These are phyloP conservation scores for Diversispora eburnea DNA, from an alignment of 192 early-diverging fungal genomes.

Conservation along the genomic window DNA sequence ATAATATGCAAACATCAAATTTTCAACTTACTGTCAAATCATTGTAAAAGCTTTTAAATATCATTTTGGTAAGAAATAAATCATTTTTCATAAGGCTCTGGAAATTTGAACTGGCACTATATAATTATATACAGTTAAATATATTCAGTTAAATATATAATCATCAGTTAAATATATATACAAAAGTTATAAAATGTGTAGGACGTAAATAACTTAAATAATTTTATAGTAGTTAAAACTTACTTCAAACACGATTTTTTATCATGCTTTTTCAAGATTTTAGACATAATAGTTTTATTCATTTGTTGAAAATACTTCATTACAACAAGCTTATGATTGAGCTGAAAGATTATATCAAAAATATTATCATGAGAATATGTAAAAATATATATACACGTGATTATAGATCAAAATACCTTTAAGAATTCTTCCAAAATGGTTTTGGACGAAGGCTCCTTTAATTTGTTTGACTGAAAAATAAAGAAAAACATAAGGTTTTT, in stretches of 20 bases:
- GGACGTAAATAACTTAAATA: background rate
- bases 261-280: constrained; percentile 90
- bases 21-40: too few relatives aligned
- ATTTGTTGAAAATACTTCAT: constrained; percentile 71
- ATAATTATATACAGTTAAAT: too few relatives aligned
- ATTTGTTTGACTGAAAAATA: background rate
- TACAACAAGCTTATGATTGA: constrained; percentile 67
- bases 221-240: background rate
- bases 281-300: constrained; percentile 74
- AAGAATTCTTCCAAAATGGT: background rate
- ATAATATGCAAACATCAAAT: too few relatives aligned
- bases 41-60: too few relatives aligned
- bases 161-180: constrained; percentile 54
- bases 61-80: too few relatives aligned
- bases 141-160: too few relatives aligned
- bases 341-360: constrained; percentile 43
- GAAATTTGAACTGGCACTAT: too few relatives aligned
- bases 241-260: constrained; percentile 70
- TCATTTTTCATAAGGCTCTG: too few relatives aligned
- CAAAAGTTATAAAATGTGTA: background rate
- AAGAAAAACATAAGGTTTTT: too few relatives aligned
- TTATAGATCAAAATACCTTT: background rate
- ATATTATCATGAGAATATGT: constrained; percentile 26
- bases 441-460: background rate
- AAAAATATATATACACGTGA: constrained; percentile 11